Evolutionary conservation across 352 stramenopile genomes (phyloP).

Genomic region (Phytophthora capsici): DNA sequence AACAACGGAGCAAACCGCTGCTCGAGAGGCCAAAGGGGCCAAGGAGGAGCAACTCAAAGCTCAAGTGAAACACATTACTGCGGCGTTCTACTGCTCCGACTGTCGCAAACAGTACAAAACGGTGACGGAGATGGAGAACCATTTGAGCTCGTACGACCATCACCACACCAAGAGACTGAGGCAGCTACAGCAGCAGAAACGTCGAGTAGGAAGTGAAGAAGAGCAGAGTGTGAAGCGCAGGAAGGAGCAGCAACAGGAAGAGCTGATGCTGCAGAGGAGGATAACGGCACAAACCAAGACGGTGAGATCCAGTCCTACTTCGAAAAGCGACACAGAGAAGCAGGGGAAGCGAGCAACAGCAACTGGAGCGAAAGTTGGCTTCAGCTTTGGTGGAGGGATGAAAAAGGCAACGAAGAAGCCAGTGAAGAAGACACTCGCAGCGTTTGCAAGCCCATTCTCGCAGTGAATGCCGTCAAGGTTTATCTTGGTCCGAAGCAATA

Average conservation of each 20-base stretch:
- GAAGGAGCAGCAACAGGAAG: constrained; percentile 49
- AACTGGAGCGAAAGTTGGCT: constrained; percentile 30
- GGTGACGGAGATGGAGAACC: constrained; percentile 74
- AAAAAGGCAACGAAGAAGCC: constrained; percentile 37
- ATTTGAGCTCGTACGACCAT: constrained; percentile 80
- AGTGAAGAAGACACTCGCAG: constrained; percentile 13
- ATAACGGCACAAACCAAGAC: constrained; percentile 17
- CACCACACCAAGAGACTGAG: constrained; percentile 66
- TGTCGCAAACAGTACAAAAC: constrained; percentile 80
- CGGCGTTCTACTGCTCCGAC: constrained; percentile 60
- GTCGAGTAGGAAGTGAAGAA: constrained; percentile 3
- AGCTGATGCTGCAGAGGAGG: constrained; percentile 41
- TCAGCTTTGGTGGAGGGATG: constrained; percentile 40
- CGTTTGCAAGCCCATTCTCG: constrained; percentile 20
- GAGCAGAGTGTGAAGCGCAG: constrained; percentile 39
- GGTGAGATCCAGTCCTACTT: neutral
- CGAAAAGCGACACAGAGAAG: neutral
- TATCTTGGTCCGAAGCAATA: too few species aligned
- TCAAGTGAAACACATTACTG: constrained; percentile 51
- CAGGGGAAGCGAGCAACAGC: neutral
- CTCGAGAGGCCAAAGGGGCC: constrained; percentile 36
- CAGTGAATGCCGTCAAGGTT: constrained; percentile 1
- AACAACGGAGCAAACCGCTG: constrained; percentile 40
- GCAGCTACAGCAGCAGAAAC: constrained; percentile 47
- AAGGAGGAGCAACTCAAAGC: constrained; percentile 36